These are phyloP conservation scores for Thymus mandschuricus DNA, from an alignment of 257 asterid species.

Conservation along the genomic window DNA sequence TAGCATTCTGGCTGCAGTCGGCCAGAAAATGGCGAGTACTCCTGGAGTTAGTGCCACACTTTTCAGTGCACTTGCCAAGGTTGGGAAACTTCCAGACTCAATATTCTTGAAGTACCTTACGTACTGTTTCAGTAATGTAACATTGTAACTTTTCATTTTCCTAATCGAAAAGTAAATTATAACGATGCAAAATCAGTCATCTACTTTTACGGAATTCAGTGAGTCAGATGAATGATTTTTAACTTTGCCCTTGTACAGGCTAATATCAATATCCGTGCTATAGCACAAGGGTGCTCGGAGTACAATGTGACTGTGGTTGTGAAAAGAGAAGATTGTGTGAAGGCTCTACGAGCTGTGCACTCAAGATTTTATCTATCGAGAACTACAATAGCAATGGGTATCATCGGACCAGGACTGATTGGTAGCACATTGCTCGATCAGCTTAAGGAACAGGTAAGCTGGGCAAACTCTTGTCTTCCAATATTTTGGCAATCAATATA, in stretches of 20 bases:
- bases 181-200: neutral
- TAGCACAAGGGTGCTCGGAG: constrained; percentile 99
- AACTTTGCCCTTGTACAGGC: constrained; percentile 65
- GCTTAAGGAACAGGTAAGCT: constrained; percentile 85
- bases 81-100: constrained; percentile 34
- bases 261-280: constrained; percentile 92
- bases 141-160: constrained; percentile 7
- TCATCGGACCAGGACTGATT: constrained; percentile 96
- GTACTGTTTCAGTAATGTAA: constrained; percentile 13
- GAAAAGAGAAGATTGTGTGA: constrained; percentile 89
- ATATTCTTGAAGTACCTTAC: neutral
- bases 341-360: constrained; percentile 98
- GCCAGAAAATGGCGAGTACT: constrained; percentile 99
- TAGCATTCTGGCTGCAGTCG: constrained; percentile 98
- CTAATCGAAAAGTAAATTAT: neutral
- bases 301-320: constrained; percentile 90
- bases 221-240: constrained; percentile 23
- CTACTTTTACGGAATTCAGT: constrained; percentile 11
- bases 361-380: constrained; percentile 91
- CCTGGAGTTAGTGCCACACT: constrained; percentile 99
- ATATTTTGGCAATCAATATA: neutral
- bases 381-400: constrained; percentile 94
- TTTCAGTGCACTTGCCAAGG: constrained; percentile 98
- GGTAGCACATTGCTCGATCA: constrained; percentile 97
- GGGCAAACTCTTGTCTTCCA: neutral